These are phyloP conservation scores for Orbilia javanica DNA, from an alignment of 2,329 filamentous ascomycete species.

Conservation along the genomic window DNA sequence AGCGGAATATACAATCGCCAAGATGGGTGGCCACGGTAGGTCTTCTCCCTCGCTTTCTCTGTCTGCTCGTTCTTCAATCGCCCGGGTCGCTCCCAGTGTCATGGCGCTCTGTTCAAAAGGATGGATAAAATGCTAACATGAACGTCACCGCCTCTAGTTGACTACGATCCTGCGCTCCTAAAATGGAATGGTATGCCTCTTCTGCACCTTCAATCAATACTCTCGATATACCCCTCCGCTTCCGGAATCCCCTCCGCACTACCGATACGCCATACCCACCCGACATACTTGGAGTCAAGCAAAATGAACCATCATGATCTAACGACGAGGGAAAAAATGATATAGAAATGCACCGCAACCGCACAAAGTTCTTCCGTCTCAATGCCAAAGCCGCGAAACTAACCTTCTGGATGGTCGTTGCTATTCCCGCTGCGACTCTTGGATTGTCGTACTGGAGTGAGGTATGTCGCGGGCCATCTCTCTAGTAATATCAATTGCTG, in stretches of 20 bases:
- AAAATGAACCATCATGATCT: background rate
- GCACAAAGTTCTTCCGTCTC: constrained; percentile 44
- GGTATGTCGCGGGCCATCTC: constrained; percentile 25
- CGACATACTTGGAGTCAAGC: no score
- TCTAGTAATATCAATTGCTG: background rate
- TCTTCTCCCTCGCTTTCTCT: background rate
- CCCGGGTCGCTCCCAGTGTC: background rate
- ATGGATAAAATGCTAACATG: constrained; percentile 20
- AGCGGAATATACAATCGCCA: constrained; percentile 27
- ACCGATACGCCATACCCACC: background rate
- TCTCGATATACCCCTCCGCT: background rate
- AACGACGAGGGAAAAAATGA: background rate
- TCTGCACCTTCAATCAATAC: background rate
- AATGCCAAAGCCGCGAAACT: constrained; percentile 19
- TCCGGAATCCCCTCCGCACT: background rate
- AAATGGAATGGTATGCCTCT: constrained; percentile 50
- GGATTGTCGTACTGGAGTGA: constrained; percentile 41
- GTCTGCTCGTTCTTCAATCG: background rate
- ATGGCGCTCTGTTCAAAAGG: background rate
- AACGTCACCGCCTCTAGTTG: constrained; percentile 4
- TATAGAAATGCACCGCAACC: constrained; percentile 53
- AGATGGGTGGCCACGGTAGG: constrained; percentile 42
- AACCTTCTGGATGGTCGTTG: constrained; percentile 37
- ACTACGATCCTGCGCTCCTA: constrained; percentile 53
- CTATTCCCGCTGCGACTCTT: constrained; percentile 25